Evolutionary conservation across 306 rosid species (phyloP).

Genomic region (Carpinus viminea): DNA sequence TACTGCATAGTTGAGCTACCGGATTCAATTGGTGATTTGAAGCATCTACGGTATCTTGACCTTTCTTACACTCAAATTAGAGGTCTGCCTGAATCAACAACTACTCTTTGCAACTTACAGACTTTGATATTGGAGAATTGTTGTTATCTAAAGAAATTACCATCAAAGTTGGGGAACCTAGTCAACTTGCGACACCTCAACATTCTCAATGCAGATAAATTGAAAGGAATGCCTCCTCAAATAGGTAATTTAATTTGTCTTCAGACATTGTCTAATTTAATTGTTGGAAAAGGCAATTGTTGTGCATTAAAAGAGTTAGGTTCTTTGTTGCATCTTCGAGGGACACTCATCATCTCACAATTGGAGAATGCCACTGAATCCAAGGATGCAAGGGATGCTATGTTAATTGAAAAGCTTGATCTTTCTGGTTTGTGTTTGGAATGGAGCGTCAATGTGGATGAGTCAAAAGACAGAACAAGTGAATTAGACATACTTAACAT

Average conservation of each 20-base stretch:
- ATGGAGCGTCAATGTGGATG: too few relatives aligned
- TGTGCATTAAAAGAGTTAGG: too few relatives aligned
- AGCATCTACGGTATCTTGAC: conserved; percentile 5
- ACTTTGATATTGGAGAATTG: background rate
- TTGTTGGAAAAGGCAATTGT: too few relatives aligned
- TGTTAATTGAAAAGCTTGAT: too few relatives aligned
- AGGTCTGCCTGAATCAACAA: background rate
- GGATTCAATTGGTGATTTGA: background rate
- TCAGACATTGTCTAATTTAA: background rate
- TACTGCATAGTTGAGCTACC: background rate
- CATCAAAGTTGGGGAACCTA: background rate
- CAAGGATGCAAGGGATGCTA: too few relatives aligned
- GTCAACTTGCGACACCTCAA: conserved; percentile 1
- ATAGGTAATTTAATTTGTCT: background rate
- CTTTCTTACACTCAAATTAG: fast-evolving
- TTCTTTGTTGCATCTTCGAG: too few relatives aligned
- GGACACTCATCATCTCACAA: too few relatives aligned
- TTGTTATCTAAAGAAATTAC: background rate
- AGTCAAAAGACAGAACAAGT: too few relatives aligned
- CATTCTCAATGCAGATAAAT: background rate
- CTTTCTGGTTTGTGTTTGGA: too few relatives aligned
- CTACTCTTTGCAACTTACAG: conserved; percentile 1
- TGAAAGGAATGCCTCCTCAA: background rate
- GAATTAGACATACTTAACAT: too few relatives aligned
- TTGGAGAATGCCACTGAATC: too few relatives aligned